Base-by-base conservation (phyloP, 2,329 filamentous ascomycete species). In the Lasiodiplodia gonubiensis region DNA sequence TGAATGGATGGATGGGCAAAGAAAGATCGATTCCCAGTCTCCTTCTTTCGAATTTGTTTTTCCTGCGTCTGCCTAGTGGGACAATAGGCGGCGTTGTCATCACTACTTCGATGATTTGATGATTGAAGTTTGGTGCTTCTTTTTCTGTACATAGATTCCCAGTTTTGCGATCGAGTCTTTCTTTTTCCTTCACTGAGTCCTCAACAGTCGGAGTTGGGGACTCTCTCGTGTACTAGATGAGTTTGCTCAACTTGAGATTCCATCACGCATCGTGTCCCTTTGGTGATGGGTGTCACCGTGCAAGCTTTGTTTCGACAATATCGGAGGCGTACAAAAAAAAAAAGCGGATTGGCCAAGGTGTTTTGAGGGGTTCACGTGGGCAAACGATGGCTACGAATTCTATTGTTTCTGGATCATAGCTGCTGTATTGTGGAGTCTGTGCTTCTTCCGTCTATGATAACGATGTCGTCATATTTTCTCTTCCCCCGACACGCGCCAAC, bases 141-240 rank as follows among this genome's bases (percentile, higher is more conserved):
- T 52, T 23, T 51, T 51, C 14, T 51, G 48, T 52, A 52, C 25
- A 52, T 52, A 52, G 49, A 52, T 52, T 52, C 49, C 49, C 49
- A 52, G 49, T 51, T 25, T 25, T 51, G 16, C 39, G 14, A 18
- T 18, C 14, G 39, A 42, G 21, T 46, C 42, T 46, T 21, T 46
- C 42, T 21, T 46, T n/a, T 42, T 42, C 5, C 39, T 8, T 46
- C 18, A n/a, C 16, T 46, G 16, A n/a, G 7, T 21, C 42, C 21
- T 46, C 18, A 21, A 46, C 14, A 7, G 42, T n/a, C 3, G 16
- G 39, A 18, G 12, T 42, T 21, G 4, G n/a, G 42, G 42, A 3
- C 42, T 46, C 37, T 39, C 37, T 39, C 37, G 37, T 21, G 18
- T 46, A 46, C 42, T 46, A 46, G 42, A 18, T 21, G 42, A n/a